A percentile compares a stretch with the other conserved stretches of the same genome.
Conservation (phyloP, 345 rosid genomes). For the Boechera divaricarpa region DNA sequence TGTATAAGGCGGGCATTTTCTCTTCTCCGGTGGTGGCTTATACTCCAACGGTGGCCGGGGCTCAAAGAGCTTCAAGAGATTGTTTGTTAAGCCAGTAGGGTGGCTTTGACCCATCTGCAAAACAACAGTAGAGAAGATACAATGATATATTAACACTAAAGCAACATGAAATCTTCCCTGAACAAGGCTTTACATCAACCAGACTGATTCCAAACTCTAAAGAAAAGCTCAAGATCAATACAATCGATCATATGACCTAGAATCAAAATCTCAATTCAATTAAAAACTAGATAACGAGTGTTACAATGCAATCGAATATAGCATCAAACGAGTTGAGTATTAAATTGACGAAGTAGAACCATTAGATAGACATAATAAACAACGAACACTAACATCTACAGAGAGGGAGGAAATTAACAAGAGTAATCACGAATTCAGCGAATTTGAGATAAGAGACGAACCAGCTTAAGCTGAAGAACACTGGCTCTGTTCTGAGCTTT, state of each 20-base stretch:
- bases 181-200: not conserved
- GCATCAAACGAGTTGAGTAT: not conserved
- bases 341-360: not conserved
- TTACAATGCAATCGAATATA: not conserved
- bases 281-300: not conserved
- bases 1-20: constrained; percentile 76
- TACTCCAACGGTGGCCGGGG: constrained; percentile 85
- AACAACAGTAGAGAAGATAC: not conserved
- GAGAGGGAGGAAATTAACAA: not conserved
- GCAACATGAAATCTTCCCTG: not conserved
- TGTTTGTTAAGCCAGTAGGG: constrained; percentile 86
- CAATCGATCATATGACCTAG: not conserved
- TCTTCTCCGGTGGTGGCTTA: constrained; percentile 88
- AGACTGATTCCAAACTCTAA: not conserved
- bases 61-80: constrained; percentile 88
- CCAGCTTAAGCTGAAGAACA: constrained; percentile 98
- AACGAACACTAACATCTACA: not conserved
- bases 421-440: not conserved
- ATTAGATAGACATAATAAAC: not conserved
- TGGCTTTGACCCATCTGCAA: constrained; percentile 95
- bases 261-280: not conserved
- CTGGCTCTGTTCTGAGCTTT: constrained; percentile 90
- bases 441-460: constrained; percentile 42
- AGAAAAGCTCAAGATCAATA: not conserved
- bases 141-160: not conserved